A percentile compares a stretch with the other conserved stretches of the same genome.
Evolutionary conservation across 2,329 filamentous ascomycete species (phyloP).

Genomic region (Setomelanomma holmii): DNA sequence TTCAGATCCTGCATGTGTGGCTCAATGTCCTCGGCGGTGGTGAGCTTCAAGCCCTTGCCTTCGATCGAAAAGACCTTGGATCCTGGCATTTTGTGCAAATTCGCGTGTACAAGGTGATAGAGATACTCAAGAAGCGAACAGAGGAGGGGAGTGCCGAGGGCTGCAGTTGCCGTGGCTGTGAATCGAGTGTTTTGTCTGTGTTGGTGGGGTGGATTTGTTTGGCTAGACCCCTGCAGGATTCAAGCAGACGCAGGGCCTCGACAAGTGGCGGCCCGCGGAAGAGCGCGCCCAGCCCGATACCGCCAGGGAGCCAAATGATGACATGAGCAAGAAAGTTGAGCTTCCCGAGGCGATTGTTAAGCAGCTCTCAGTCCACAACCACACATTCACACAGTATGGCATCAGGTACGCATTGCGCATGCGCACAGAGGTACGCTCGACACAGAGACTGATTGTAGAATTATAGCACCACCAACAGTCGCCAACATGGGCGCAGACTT

Average conservation of each 20-base stretch:
- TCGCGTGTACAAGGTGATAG: neutral
- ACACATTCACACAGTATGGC: conserved; percentile 36
- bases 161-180: no score
- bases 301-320: conserved; percentile 17
- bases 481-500: conserved; percentile 56
- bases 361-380: conserved; percentile 18
- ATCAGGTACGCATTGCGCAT: conserved; percentile 32
- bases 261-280: conserved; percentile 20
- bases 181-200: conserved; percentile 35
- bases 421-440: neutral
- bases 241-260: conserved; percentile 17
- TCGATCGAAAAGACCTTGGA: conserved; percentile 85
- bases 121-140: conserved; percentile 8
- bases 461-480: conserved; percentile 38
- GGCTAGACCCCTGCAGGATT: conserved; percentile 16
- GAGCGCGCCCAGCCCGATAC: conserved; percentile 27
- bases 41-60: conserved; percentile 90
- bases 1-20: conserved; percentile 79
- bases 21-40: conserved; percentile 85
- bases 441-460: conserved; percentile 13
- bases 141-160: conserved; percentile 18
- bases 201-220: conserved; percentile 38
- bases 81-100: conserved; percentile 48
- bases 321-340: conserved; percentile 17
- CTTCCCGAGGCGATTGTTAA: conserved; percentile 38